phyloP scores from a whole-genome alignment of 441 rosid species.

The Populus hybrid region DNA sequence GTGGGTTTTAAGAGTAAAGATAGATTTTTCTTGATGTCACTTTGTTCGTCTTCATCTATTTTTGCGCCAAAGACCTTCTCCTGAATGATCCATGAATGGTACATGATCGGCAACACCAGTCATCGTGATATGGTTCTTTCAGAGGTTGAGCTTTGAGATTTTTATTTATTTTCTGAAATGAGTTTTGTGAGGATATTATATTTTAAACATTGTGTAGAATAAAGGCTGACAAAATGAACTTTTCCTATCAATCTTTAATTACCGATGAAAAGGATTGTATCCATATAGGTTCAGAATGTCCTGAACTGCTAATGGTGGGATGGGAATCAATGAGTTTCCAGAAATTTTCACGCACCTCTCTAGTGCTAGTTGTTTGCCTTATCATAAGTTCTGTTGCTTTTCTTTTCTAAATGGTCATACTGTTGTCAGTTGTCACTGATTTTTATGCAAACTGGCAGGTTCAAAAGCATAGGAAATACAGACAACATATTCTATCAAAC shows the following conservation, averaged over 20 bases:
- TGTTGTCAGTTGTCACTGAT: background rate
- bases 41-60: background rate
- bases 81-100: background rate
- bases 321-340: background rate
- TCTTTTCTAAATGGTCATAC: background rate
- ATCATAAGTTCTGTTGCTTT: conserved; percentile 8
- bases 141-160: background rate
- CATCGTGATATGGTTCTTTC: background rate
- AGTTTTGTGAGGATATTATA: background rate
- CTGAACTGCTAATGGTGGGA: background rate
- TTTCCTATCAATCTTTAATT: background rate
- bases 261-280: background rate
- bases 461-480: conserved; percentile 66
- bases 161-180: background rate
- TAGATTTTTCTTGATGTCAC: background rate
- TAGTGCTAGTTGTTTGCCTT: background rate
- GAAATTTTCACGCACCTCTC: background rate
- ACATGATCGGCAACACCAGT: background rate
- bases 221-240: no score
- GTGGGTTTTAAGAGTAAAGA: background rate
- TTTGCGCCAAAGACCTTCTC: background rate
- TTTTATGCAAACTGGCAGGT: conserved; percentile 30
- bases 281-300: background rate
- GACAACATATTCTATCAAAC: conserved; percentile 54
- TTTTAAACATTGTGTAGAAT: background rate